Evolutionary conservation across 1,284 basidiomycete species (phyloP), one percentile per base, ranked within the genome.

Genomic region (Ustilago nuda): DNA sequence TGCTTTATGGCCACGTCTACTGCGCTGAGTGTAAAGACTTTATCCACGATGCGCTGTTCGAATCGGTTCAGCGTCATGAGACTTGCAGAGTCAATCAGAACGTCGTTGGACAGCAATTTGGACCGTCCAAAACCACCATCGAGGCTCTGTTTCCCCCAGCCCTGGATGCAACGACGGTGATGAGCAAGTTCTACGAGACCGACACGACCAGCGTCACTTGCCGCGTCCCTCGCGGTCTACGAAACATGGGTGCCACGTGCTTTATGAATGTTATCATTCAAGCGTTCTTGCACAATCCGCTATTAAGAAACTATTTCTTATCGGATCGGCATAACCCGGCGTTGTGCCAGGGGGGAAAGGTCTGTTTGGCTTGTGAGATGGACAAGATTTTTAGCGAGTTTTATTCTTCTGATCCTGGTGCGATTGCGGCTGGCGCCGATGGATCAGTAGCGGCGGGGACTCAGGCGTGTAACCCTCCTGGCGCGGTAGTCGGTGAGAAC

Each of bases 321-420:
- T 90, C 92, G 56, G 95, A 98, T 85, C 92, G 91, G 81, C 94
- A 96, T 84, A 84, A 85, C 92, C 92, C 83, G 87, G 87, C 80
- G 88, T 87, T 79, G 84, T 91, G 69, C 94, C 93, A 87, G 1
- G 66, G 65, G 0, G 64, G 91, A 90, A 83, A 86, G 60, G 85
- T 92, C 37, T 99, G 95, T 86, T 92, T 93, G 58, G 94, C 92
- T 64, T 99, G 95, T 86, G 95, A 98, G 86, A 92, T 99, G 92
- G 95, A 98, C 86, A 91, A 90, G 74, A 89, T 98, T 6, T 96
- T 96, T 85, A 88, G 91, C 30, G 94, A 97, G 88, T 62, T 73
- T 39, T 62, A 58, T 46, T 57, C 35, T 92, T 56, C 64, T 27
- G 70, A 72, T 60, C 64, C 70, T 12, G 70, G 70, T 36, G 64